Evolutionary conservation across 2,329 filamentous ascomycete genomes (phyloP).

Genomic region (Aspergillus versicolor): DNA sequence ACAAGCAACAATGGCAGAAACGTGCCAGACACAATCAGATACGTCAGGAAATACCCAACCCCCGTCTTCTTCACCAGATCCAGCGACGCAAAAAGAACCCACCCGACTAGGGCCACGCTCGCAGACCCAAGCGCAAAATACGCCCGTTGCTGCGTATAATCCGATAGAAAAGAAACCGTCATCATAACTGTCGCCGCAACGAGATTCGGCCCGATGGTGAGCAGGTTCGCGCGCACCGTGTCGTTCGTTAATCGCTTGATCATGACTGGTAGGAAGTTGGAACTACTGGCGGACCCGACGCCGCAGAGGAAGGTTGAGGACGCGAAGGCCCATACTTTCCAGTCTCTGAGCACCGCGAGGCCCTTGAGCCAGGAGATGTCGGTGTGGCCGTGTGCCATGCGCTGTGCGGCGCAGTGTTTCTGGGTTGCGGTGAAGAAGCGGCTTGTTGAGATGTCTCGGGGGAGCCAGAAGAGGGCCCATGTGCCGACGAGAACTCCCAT

Average conservation of each 20-base stretch:
- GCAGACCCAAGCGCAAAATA: neutral
- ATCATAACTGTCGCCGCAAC: neutral
- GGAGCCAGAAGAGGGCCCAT: neutral
- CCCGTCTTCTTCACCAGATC: neutral
- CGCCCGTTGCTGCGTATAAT: neutral
- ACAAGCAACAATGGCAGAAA: neutral
- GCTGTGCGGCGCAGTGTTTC: neutral
- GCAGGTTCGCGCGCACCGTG: neutral
- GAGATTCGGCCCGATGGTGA: neutral
- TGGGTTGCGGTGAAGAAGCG: neutral
- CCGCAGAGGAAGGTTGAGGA: neutral
- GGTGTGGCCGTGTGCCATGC: neutral
- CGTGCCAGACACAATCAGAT: neutral
- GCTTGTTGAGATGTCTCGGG: neutral
- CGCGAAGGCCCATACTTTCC: neutral
- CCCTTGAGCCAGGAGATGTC: neutral
- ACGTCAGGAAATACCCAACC: neutral
- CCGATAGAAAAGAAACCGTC: neutral
- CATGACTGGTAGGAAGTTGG: neutral
- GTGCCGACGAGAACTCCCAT: neutral
- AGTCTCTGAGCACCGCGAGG: neutral
- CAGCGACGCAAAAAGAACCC: neutral
- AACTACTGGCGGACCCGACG: neutral
- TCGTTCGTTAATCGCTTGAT: neutral
- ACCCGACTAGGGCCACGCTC: neutral